These are phyloP conservation scores for Sclerotinia subarctica DNA, from an alignment of 2,329 filamentous ascomycete genomes.

Conservation along the genomic window DNA sequence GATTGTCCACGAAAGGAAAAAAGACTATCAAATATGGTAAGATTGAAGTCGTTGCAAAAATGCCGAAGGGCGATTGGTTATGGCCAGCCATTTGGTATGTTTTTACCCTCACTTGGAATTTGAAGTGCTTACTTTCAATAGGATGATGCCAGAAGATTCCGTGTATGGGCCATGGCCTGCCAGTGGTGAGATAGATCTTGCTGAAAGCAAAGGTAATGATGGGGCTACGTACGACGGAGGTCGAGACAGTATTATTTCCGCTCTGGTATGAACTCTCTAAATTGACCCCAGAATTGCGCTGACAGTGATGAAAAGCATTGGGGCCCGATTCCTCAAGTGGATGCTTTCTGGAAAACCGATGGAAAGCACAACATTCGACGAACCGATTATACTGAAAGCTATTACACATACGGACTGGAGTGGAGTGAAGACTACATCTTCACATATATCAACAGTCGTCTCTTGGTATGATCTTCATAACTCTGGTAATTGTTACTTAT, in stretches of 20 bases:
- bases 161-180: constrained; percentile 51
- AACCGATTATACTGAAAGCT: constrained; percentile 43
- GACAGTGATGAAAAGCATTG: constrained; percentile 41
- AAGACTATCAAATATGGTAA: constrained; percentile 49
- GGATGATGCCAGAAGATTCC: constrained; percentile 50
- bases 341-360: constrained; percentile 30
- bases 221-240: constrained; percentile 42
- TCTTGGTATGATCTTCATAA: constrained; percentile 31
- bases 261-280: constrained; percentile 42
- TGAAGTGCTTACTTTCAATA: constrained; percentile 7
- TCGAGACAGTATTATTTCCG: constrained; percentile 44
- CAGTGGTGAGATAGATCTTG: constrained; percentile 54
- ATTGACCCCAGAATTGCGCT: background rate
- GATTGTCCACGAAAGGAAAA: constrained; percentile 48
- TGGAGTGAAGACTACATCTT: constrained; percentile 53
- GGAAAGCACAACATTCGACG: constrained; percentile 35
- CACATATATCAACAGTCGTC: constrained; percentile 49
- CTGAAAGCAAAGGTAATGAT: constrained; percentile 49
- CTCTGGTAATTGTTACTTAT: background rate
- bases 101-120: background rate
- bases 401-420: constrained; percentile 53
- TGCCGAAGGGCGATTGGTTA: constrained; percentile 54
- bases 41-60: constrained; percentile 52
- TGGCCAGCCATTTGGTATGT: constrained; percentile 46
- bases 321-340: constrained; percentile 40